Evolutionary conservation across 2,329 filamentous ascomycete species (phyloP).

Genomic region (Neonectria sp.): DNA sequence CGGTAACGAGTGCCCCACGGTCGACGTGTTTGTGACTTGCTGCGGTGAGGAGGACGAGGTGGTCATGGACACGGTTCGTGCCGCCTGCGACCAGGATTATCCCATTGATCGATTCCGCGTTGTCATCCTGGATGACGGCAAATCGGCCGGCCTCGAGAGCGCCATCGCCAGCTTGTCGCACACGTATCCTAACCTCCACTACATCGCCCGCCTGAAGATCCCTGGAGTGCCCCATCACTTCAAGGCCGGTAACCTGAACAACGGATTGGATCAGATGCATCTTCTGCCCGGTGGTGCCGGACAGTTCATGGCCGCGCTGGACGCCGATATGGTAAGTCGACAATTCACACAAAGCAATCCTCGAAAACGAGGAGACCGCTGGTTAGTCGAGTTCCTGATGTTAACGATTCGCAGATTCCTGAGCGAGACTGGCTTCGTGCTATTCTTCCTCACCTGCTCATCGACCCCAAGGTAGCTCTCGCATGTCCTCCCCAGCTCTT

Average conservation of each 20-base stretch:
- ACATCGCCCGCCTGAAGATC: constrained; percentile 66
- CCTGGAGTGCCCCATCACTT: constrained; percentile 68
- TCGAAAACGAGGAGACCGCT: too few relatives aligned
- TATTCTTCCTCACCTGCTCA: constrained; percentile 71
- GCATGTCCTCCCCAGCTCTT: constrained; percentile 75
- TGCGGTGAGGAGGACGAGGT: constrained; percentile 71
- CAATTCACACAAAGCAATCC: too few relatives aligned
- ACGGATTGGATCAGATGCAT: constrained; percentile 66
- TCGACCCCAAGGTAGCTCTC: constrained; percentile 70
- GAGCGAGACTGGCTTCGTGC: constrained; percentile 73
- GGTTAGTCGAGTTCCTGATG: neutral
- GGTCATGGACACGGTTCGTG: constrained; percentile 70
- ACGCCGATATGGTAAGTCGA: constrained; percentile 72
- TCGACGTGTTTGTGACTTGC: constrained; percentile 71
- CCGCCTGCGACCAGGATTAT: constrained; percentile 69
- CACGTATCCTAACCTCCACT: constrained; percentile 65
- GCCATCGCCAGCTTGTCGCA: constrained; percentile 55
- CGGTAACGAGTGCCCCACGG: constrained; percentile 62
- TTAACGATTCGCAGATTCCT: constrained; percentile 62
- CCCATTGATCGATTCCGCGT: constrained; percentile 67
- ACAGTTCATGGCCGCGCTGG: constrained; percentile 73
- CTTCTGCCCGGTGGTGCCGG: constrained; percentile 68
- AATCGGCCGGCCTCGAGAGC: constrained; percentile 59
- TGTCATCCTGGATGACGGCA: constrained; percentile 69
- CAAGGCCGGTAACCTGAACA: constrained; percentile 77